Evolutionary conservation across 169 alveolate genomes (phyloP), one percentile per base, ranked within the genome.

Genomic region (Theileria parva): DNA sequence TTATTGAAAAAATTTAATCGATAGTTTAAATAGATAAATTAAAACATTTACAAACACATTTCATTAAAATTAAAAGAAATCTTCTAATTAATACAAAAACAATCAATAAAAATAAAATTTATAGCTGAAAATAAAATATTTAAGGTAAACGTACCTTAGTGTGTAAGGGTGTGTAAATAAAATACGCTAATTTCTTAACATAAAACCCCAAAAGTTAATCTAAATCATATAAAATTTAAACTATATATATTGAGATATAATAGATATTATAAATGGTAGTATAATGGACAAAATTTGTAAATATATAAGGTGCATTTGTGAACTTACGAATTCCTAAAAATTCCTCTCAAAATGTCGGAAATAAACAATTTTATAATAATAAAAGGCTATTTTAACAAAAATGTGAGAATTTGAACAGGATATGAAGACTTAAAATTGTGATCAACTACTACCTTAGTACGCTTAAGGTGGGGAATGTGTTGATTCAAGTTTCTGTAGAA

Each of bases 111-210:
- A 8, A 59, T 17, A 59, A 25, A 23, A 23, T 12, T 28, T 59
- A 28, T 59, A 17, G 30, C 11, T 11, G 37, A 27, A 17, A 28
- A 59, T 59, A 59, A 28, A 8, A 25, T 59, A 59, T 19, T n/a
- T 63, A 6, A 2, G 3, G 23, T 17, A 63, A 63, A 63, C 71
- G 71, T n/a, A 63, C 71, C 71, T 63, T 25, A 30, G 71, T 63
- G 71, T 63, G 71, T 63, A 63, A 63, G 71, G 71, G 71, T 63
- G 71, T 63, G 71, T 63, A 63, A 30, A 63, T 23, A 15, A n/a
- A n/a, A 15, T 23, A 63, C 0, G 32, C 44, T 63, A n/a, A n/a
- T 63, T 63, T 63, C 21, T 27, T 63, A 13, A 23, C 71, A n/a
- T n/a, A 63, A n/a, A 15, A 63, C 44, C 11, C 67, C 11, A 11